Evolutionary conservation across 2,329 filamentous ascomycete genomes (phyloP).

Genomic region (Fusarium zealandicum): DNA sequence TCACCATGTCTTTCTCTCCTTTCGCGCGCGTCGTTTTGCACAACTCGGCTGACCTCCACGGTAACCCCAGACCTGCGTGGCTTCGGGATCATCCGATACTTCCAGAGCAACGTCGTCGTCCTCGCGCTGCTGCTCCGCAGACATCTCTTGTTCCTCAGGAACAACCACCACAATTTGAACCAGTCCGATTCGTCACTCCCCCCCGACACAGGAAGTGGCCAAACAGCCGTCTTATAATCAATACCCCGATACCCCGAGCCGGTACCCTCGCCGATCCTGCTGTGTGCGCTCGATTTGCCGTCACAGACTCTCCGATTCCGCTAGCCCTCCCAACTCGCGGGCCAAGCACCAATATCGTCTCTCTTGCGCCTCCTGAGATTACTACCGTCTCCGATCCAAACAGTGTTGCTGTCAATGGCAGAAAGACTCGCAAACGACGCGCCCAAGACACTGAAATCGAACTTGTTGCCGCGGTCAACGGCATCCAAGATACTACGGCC

Average conservation of each 20-base stretch:
- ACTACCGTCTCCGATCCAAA: slow-evolving; percentile 5
- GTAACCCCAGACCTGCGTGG: slow-evolving; percentile 11
- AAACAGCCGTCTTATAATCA: slow-evolving; percentile 16
- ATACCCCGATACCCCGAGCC: slow-evolving; percentile 20
- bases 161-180: not conserved
- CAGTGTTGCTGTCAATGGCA: slow-evolving; percentile 40
- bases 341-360: not conserved
- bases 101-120: slow-evolving; percentile 14
- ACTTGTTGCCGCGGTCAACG: slow-evolving; percentile 39
- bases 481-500: slow-evolving; percentile 17
- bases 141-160: not conserved
- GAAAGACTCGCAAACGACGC: slow-evolving; percentile 41
- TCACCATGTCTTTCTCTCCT: slow-evolving; percentile 19
- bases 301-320: slow-evolving; percentile 9
- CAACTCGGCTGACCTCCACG: slow-evolving; percentile 17
- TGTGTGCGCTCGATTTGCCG: slow-evolving; percentile 13
- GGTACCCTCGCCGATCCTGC: slow-evolving; percentile 18
- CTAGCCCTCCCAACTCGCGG: not conserved
- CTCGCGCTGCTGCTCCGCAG: slow-evolving; percentile 9
- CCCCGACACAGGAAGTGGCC: slow-evolving; percentile 22
- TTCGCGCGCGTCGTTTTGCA: slow-evolving; percentile 11
- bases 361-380: not conserved
- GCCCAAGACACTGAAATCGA: slow-evolving; percentile 44
- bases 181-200: slow-evolving; percentile 12
- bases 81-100: slow-evolving; percentile 10